Evolutionary conservation across 2,329 filamentous ascomycete genomes (phyloP).

Genomic region (Lecanosticta acicola): DNA sequence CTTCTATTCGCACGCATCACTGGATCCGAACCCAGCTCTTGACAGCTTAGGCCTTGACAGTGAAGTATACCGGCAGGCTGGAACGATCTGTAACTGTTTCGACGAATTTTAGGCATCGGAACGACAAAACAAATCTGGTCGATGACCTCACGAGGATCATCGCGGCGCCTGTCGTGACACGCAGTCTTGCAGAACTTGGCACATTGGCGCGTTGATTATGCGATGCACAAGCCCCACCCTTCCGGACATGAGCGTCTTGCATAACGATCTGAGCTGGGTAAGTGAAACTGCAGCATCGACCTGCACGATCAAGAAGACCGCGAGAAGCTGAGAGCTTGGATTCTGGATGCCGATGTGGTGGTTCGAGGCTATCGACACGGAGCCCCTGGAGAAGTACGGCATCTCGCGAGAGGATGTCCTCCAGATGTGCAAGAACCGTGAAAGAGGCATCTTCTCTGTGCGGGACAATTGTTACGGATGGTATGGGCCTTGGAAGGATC

Average conservation of each 20-base stretch:
- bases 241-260: background rate
- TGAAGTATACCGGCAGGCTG: too few species aligned
- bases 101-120: too few species aligned
- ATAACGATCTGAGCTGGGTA: background rate
- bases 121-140: too few species aligned
- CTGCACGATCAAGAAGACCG: slow-evolving; percentile 25
- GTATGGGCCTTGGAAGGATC: slow-evolving; percentile 40
- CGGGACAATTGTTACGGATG: slow-evolving; percentile 49
- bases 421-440: slow-evolving; percentile 29
- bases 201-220: background rate
- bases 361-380: slow-evolving; percentile 45
- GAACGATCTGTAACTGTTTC: too few species aligned
- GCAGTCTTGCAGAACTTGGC: too few species aligned
- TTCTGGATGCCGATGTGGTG: slow-evolving; percentile 38
- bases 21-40: too few species aligned
- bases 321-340: slow-evolving; percentile 26
- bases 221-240: background rate
- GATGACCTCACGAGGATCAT: too few species aligned
- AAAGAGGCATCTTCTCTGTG: slow-evolving; percentile 40
- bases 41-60: too few species aligned
- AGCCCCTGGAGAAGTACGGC: slow-evolving; percentile 42
- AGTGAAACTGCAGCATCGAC: slow-evolving; percentile 24
- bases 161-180: too few species aligned
- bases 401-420: slow-evolving; percentile 37
- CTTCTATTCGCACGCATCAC: too few species aligned